Conservation (phyloP, 2,329 filamentous ascomycete genomes). For the Chaetomium sp. region DNA sequence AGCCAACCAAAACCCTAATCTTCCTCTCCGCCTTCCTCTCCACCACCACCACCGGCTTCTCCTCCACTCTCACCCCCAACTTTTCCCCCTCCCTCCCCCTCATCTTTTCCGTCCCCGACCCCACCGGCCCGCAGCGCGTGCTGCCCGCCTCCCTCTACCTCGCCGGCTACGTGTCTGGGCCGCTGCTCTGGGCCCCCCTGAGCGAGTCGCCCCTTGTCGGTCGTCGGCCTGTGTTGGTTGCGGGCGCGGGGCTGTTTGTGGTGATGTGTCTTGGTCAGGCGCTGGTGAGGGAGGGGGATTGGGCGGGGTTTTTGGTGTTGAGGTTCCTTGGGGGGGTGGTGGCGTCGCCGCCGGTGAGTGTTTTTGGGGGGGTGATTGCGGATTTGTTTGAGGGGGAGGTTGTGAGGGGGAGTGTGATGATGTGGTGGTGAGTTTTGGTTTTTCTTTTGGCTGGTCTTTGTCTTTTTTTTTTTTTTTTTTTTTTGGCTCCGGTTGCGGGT, state of each 20-base stretch:
- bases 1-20: conserved; percentile 34
- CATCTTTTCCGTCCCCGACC: conserved; percentile 28
- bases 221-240: conserved; percentile 28
- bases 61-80: conserved; percentile 36
- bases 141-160: conserved; percentile 36
- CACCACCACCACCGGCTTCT: conserved; percentile 34
- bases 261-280: conserved; percentile 32
- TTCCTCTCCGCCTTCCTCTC: conserved; percentile 32
- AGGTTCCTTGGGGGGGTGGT: conserved; percentile 34
- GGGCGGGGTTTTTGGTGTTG: conserved; percentile 23
- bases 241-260: conserved; percentile 30
- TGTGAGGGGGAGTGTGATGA: conserved; percentile 34
- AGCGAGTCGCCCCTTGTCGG: conserved; percentile 33
- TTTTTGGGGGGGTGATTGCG: conserved; percentile 36
- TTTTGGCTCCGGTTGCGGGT: too few species aligned
- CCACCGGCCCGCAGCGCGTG: conserved; percentile 30
- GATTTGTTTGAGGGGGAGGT: conserved; percentile 34
- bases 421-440: conserved; percentile 30
- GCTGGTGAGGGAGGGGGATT: conserved; percentile 26
- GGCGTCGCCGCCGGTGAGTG: conserved; percentile 36
- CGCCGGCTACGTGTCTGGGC: conserved; percentile 36
- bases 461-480: too few species aligned
- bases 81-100: conserved; percentile 29
- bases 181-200: conserved; percentile 36
- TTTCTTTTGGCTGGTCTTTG: neutral